Conservation (phyloP, 768 basidiomycete species). For the Pulveroboletus sp. region DNA sequence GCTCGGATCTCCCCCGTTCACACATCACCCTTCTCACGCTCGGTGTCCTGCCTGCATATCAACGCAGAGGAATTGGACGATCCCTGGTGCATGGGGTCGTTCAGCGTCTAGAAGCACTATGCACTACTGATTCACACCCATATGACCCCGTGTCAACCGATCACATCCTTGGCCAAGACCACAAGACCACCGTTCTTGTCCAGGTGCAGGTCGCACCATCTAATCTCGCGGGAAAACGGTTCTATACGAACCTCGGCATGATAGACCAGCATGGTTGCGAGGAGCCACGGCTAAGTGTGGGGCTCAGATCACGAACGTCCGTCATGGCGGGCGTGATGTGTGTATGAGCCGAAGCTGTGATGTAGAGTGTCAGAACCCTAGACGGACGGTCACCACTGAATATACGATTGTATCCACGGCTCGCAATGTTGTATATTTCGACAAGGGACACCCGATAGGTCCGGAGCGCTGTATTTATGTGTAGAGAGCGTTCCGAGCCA, state of each 20-base stretch:
- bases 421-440: no score
- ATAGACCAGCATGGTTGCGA: slow-evolving; percentile 15
- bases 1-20: slow-evolving; percentile 9
- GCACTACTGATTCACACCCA: neutral
- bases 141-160: neutral
- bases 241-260: slow-evolving; percentile 29
- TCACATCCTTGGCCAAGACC: neutral
- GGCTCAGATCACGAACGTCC: slow-evolving; percentile 16
- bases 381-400: no score
- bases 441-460: no score
- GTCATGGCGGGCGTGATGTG: slow-evolving; percentile 26
- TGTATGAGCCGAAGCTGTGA: slow-evolving; percentile 6
- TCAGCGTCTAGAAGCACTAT: slow-evolving; percentile 19
- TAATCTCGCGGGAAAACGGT: slow-evolving; percentile 23
- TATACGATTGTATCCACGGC: no score
- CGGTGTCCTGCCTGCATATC: slow-evolving; percentile 26
- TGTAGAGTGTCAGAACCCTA: no score
- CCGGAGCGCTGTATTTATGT: no score
- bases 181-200: slow-evolving; percentile 20
- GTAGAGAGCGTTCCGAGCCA: no score
- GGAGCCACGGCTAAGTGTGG: slow-evolving; percentile 10
- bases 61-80: slow-evolving; percentile 27
- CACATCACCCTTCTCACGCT: slow-evolving; percentile 28
- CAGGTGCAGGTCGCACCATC: slow-evolving; percentile 26
- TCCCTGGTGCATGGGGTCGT: slow-evolving; percentile 26